Base-by-base conservation (phyloP, 495 filamentous ascomycete species). In the Chaetomium cochliodes region DNA sequence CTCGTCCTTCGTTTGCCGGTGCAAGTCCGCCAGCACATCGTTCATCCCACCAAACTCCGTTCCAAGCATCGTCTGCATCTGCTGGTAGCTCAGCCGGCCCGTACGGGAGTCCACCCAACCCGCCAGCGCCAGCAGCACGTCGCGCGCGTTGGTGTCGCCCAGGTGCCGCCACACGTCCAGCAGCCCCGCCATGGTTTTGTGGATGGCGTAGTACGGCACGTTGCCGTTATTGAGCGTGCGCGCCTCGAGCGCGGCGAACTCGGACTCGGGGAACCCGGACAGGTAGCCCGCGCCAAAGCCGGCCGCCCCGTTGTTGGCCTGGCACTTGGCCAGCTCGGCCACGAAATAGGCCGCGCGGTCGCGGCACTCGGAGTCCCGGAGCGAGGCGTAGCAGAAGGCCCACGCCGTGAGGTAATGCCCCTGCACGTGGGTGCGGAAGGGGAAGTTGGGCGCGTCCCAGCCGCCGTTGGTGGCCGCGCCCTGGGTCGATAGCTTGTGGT, bases 41-140 rank as follows among this genome's bases (percentile, higher is more conserved):
- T 73, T 73, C 76, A 78, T 78, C 47, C 76, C 76, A 39, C 76
- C 76, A 44, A 74, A 76, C 62, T 78, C 76, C 11, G 75, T 77
- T 16, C 67, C 69, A 57, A 78, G 53, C 57, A 78, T 59, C 3
- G 52, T 55, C 60, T 78, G 76, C 76, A 78, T 78, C 63, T 71
- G 69, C n/a, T n/a, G 42, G 52, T 54, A 62, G 51, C 59, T 71
- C 28, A 78, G 66, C 57, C 66, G 65, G 20, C 52, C 46, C 3
- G 76, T 78, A 20, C 76, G 74, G 7, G 53, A 53, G 55, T 78
- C 73, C 2, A 78, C 76, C 76, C 76, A 78, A 1, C 66, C 68
- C 13, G 74, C 76, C 25, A 78, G 30, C 8, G 58, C 67, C 28
- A 77, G 64, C 15, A 77, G 51, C 13, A 74, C 75, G 22, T 59